phyloP scores from a whole-genome alignment of 768 basidiomycete genomes.

The Hirschioporus abietinus region DNA sequence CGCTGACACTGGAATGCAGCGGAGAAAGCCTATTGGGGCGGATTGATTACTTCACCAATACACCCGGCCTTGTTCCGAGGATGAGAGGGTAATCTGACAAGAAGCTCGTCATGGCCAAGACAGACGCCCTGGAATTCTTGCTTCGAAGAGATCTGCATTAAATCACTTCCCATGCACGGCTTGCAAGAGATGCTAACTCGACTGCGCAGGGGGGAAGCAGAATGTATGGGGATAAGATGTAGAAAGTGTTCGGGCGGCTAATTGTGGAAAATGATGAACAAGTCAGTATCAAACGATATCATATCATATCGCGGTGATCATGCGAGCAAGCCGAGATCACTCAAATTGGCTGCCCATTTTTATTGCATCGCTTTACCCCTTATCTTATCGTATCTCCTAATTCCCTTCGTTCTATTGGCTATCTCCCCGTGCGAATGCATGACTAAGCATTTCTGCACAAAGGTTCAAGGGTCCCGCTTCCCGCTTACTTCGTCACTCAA shows the following conservation, averaged over 20 bases:
- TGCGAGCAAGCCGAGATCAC: neutral
- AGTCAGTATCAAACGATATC: neutral
- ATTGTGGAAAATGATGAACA: neutral
- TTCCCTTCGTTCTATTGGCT: neutral
- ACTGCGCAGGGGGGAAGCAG: neutral
- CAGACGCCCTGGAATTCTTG: neutral
- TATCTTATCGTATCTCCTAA: neutral
- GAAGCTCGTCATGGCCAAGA: neutral
- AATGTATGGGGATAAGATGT: neutral
- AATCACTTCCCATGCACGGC: neutral
- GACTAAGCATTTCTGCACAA: neutral
- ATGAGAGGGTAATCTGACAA: neutral
- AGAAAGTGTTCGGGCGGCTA: neutral
- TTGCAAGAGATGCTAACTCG: no score
- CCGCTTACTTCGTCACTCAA: slow-evolving; percentile 1
- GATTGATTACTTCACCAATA: neutral
- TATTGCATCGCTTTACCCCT: neutral
- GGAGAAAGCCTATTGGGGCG: slow-evolving; percentile 1
- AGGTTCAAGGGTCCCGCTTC: slow-evolving; percentile 1
- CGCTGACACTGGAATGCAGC: neutral
- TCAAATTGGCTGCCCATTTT: neutral
- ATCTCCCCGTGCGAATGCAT: neutral
- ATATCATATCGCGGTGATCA: slow-evolving; percentile 1
- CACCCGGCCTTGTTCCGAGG: neutral
- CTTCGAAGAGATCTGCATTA: neutral